Base-by-base conservation (phyloP, 768 basidiomycete genomes). In the Tricholoma bakamatsutake region DNA sequence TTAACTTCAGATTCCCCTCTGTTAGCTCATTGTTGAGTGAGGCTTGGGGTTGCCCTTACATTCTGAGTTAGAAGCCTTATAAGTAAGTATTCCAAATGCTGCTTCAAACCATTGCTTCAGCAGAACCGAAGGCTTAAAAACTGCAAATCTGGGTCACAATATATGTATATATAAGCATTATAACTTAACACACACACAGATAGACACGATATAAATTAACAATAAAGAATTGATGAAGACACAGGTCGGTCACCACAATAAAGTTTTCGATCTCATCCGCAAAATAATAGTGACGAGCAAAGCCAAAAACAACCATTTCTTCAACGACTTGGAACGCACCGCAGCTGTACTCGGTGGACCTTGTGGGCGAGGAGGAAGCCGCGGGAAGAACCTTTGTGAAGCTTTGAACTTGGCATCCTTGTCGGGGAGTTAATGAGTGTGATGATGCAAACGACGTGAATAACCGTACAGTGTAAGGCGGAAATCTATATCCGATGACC, bases 401-500 rank as follows among this genome's bases (percentile, higher is more conserved):
- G 62, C 57, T 21, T 72, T 72, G 24, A 71, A 42, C 34, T 73
- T 74, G 60, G 69, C 63, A 9, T 51, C 61, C 73, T n/a, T 73
- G 21, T 28, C 27, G 34, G 34, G 4, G 9, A 53, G 11, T 35
- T 35, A 35, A 12, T 35, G 12, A 4, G n/a, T 24, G 3, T 24
- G 21, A 24, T 24, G 21, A 24, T 24, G 2, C 21, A 24, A 24
- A 24, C 21, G n/a, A 35, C 4, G 28, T 15, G 47, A 28, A n/a
- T 48, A 43, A 17, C 58, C 71, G 45, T 61, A 76, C 75, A 13
- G 68, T 78, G 61, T 85, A 84, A 1, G 85, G 84, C 15, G 84
- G 83, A 71, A 78, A 87, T 18, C 84, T 77, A 70, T 76, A 72
- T 1, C 71, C 66, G 46, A 84, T 59, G 48, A 80, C 61, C 35